Conservation (phyloP, 169 alveolate genomes). For the Plasmodium berghei region DNA sequence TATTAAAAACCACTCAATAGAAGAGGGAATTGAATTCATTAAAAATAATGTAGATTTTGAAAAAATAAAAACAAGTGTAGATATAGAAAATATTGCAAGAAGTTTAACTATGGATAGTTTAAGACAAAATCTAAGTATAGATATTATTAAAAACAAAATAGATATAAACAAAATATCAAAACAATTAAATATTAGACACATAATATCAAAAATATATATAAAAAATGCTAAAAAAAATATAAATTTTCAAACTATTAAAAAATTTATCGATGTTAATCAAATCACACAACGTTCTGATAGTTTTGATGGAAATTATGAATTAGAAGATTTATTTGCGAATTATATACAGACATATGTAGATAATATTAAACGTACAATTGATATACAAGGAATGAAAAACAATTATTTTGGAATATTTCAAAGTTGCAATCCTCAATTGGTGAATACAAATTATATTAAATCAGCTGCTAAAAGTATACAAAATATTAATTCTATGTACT, state of each 20-base stretch:
- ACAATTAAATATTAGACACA: too few species aligned
- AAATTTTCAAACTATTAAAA: background rate
- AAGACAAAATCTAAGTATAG: background rate
- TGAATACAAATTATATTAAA: background rate
- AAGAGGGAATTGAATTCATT: background rate
- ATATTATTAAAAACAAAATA: background rate
- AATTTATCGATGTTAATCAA: constrained; percentile 7
- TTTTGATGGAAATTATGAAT: constrained; percentile 33
- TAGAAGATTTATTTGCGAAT: constrained; percentile 34
- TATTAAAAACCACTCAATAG: background rate
- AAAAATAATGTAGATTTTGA: constrained; percentile 6
- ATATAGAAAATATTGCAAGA: constrained; percentile 14
- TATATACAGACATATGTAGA: constrained; percentile 21
- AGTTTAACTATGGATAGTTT: constrained; percentile 17
- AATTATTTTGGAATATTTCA: background rate
- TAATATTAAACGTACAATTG: constrained; percentile 5
- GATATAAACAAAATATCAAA: too few species aligned
- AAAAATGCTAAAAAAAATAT: background rate
- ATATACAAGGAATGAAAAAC: background rate
- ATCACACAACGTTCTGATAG: constrained; percentile 12
- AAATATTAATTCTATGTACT: background rate
- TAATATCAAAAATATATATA: background rate
- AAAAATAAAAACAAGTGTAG: constrained; percentile 13
- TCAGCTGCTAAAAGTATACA: constrained; percentile 15
- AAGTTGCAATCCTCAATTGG: constrained; percentile 17